Conservation (phyloP, 495 filamentous ascomycete species). For the Neurospora sp. region DNA sequence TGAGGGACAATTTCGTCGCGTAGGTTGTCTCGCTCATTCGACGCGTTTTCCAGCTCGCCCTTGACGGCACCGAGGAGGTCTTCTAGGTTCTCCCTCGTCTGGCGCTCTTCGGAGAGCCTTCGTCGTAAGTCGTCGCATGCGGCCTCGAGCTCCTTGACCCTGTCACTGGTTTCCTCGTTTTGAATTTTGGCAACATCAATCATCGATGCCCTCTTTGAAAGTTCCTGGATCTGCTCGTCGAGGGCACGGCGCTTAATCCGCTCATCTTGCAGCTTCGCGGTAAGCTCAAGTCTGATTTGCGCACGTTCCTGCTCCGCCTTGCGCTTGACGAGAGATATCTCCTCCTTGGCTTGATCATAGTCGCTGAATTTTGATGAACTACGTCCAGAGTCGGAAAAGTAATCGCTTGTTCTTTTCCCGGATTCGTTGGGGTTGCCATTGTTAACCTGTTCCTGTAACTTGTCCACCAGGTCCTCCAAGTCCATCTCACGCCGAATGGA, state of each 20-base stretch:
- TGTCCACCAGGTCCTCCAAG: conserved; percentile 85
- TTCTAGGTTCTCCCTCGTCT: conserved; percentile 88
- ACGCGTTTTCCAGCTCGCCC: conserved; percentile 67
- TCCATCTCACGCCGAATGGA: conserved; percentile 96
- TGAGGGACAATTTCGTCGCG: conserved; percentile 77
- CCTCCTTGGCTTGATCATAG: conserved; percentile 66
- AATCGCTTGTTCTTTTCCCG: conserved; percentile 83
- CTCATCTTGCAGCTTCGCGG: conserved; percentile 77
- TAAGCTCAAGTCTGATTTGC: conserved; percentile 72
- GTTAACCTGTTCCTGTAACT: conserved; percentile 64
- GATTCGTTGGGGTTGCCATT: conserved; percentile 40
- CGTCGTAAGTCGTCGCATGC: conserved; percentile 72
- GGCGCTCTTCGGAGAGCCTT: conserved; percentile 73
- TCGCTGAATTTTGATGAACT: conserved; percentile 61
- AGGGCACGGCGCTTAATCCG: conserved; percentile 59
- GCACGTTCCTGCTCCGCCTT: conserved; percentile 87
- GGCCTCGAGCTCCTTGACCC: conserved; percentile 65
- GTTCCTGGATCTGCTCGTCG: conserved; percentile 68
- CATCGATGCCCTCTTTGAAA: conserved; percentile 65
- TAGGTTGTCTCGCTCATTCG: conserved; percentile 85
- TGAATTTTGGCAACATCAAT: conserved; percentile 39
- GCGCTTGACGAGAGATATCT: conserved; percentile 73
- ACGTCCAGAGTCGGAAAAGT: conserved; percentile 92
- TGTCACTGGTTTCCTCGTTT: conserved; percentile 37
- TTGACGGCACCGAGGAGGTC: conserved; percentile 78